Base-by-base conservation (phyloP, 1,139 yeast genomes). In the Magnusiomyces suaveolens region DNA sequence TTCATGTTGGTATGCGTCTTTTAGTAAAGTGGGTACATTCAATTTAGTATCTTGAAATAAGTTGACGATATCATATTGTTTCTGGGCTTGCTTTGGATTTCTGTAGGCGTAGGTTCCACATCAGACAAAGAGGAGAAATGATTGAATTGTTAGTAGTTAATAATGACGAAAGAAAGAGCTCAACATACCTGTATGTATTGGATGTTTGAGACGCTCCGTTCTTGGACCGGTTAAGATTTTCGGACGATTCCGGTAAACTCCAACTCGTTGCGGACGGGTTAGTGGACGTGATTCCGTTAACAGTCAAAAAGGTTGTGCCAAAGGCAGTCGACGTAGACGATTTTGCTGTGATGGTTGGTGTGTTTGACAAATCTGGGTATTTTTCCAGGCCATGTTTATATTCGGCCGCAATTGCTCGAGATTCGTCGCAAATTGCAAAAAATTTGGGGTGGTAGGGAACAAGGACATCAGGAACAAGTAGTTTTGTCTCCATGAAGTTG, bases 401-500 rank as follows among this genome's bases (percentile, higher is more conserved):
- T 21, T 56, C 60, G 3, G 57, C 50, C 1, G 60, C 60, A 25
- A 57, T 56, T 12, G 52, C 56, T 24, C 60, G 48, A 14, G 60
- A 57, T 51, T 57, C 60, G 41, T 57, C 60, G 43, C 55, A 52
- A 44, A 57, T 56, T 14, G 59, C 36, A 25, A 50, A 41, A 20
- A 26, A 46, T 12, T 50, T 43, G 16, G 32, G 46, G 8, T 3
- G 24, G 23, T 24, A 53, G 21, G 56, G 56, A 21, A 56, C 54
- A 3, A 54, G 25, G 46, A 38, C 32, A 18, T 52, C 43, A n/a
- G 59, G 60, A 16, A 39, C 47, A 18, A 50, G 52, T 2, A 57
- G 54, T 32, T 57, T 57, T 32, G 54, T 56, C 26, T 57, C 60
- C 32, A 57, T 54, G 24, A 57, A 57, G 54, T 57, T 57, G 20